phyloP scores from a whole-genome alignment of 768 basidiomycete genomes.

The Lactarius quietus region DNA sequence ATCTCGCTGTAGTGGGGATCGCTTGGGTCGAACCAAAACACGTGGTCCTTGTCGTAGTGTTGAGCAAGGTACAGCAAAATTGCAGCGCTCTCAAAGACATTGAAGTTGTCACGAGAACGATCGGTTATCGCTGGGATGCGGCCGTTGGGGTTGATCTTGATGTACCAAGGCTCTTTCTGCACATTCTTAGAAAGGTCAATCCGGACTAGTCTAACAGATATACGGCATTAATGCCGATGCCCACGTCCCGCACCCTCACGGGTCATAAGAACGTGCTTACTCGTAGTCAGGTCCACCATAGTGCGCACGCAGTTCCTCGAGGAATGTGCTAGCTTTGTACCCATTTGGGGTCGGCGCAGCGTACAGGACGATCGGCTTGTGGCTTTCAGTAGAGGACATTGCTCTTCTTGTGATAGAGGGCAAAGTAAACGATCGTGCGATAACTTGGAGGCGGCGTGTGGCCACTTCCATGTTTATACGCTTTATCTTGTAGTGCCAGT shows the following conservation, averaged over 20 bases:
- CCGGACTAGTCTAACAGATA: conserved; percentile 40
- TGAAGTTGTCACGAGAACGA: conserved; percentile 55
- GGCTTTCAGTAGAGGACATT: conserved; percentile 9
- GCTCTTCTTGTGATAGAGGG: background rate
- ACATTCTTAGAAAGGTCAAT: conserved; percentile 59
- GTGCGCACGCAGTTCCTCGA: conserved; percentile 54
- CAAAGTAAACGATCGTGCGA: background rate
- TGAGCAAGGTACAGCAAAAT: conserved; percentile 81
- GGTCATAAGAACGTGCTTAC: conserved; percentile 31
- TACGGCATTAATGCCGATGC: background rate
- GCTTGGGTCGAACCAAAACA: conserved; percentile 60
- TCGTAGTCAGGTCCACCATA: conserved; percentile 47
- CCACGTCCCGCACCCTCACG: background rate
- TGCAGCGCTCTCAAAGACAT: conserved; percentile 73
- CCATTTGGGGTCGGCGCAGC: conserved; percentile 53
- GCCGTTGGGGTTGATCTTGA: conserved; percentile 70
- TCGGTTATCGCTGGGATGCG: conserved; percentile 69
- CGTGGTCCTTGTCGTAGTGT: conserved; percentile 73
- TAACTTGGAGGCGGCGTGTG: background rate
- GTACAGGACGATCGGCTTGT: conserved; percentile 31
- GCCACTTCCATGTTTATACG: background rate
- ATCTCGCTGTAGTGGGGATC: conserved; percentile 56
- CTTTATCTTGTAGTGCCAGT: background rate
- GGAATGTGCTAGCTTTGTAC: conserved; percentile 45
- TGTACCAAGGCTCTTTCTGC: conserved; percentile 84